Percentiles rank a stretch among this genome's conserved stretches.
phyloP scores from a whole-genome alignment of 1,284 basidiomycete genomes.

The Ceraceosorus guamensis region DNA sequence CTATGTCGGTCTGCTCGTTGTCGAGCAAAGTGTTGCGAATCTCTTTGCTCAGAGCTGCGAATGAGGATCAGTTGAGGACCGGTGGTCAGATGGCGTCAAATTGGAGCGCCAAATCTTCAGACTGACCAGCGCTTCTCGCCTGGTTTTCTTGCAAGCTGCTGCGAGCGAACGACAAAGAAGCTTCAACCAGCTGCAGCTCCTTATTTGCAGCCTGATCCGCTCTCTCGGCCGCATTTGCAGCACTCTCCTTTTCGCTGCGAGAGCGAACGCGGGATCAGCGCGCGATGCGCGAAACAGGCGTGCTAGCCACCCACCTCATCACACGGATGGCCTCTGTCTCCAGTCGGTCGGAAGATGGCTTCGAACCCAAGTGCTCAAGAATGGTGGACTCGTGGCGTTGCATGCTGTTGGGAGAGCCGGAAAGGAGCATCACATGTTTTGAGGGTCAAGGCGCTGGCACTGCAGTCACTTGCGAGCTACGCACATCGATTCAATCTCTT shows the following conservation, averaged over 20 bases:
- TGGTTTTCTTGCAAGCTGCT: constrained; percentile 60
- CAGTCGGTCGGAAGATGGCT: too few relatives aligned
- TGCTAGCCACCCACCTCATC: too few relatives aligned
- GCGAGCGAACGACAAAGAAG: constrained; percentile 25
- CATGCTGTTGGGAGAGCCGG: too few relatives aligned
- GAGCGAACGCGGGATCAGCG: too few relatives aligned
- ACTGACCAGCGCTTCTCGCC: constrained; percentile 9
- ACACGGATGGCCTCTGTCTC: too few relatives aligned
- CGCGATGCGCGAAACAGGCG: too few relatives aligned
- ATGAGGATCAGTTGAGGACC: too few relatives aligned
- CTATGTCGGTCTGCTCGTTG: constrained; percentile 50
- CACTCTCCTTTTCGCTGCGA: constrained; percentile 24
- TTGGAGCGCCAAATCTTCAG: not conserved
- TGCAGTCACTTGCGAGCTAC: constrained; percentile 13
- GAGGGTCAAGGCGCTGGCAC: too few relatives aligned
- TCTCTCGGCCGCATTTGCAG: constrained; percentile 18
- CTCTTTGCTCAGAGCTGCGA: constrained; percentile 56
- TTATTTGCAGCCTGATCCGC: constrained; percentile 19
- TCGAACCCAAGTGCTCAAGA: too few relatives aligned
- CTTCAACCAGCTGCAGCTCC: constrained; percentile 31
- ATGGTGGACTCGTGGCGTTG: too few relatives aligned
- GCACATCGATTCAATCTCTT: constrained; percentile 14
- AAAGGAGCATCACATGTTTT: too few relatives aligned
- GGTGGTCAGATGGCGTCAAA: not conserved
- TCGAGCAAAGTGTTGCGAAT: constrained; percentile 53